phyloP scores from a whole-genome alignment of 306 rosid species.

The Prunus kanzakura region DNA sequence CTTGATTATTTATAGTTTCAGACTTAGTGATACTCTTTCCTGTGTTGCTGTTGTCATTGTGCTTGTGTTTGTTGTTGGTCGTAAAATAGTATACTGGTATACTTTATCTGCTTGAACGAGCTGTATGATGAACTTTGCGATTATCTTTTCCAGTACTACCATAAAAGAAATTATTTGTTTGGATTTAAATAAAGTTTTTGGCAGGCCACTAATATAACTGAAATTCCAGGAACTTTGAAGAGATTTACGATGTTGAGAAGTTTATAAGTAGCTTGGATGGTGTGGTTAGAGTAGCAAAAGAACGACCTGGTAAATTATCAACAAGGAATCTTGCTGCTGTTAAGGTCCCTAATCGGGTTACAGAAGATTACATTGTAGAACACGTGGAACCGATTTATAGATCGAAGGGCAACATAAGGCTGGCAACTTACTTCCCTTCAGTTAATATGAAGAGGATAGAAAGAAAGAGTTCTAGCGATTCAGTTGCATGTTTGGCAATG shows the following conservation, averaged over 20 bases:
- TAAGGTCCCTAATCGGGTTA: constrained; percentile 87
- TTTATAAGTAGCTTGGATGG: constrained; percentile 79
- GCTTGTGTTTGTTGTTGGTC: not conserved
- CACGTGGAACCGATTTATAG: constrained; percentile 76
- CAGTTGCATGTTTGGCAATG: constrained; percentile 89
- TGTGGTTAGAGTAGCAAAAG: constrained; percentile 70
- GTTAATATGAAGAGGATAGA: constrained; percentile 77
- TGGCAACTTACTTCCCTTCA: constrained; percentile 91
- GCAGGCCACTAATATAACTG: constrained; percentile 13
- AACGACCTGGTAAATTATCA: constrained; percentile 60
- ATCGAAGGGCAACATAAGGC: constrained; percentile 67
- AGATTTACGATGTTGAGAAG: constrained; percentile 67
- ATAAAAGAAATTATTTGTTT: not conserved
- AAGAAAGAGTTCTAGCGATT: constrained; percentile 48
- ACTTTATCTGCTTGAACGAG: not conserved
- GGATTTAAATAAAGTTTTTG: not conserved
- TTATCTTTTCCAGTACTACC: not conserved
- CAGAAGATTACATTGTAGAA: constrained; percentile 73
- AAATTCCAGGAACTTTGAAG: constrained; percentile 75
- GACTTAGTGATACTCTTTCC: not conserved
- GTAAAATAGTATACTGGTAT: not conserved
- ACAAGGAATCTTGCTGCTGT: constrained; percentile 69
- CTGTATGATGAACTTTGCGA: not conserved
- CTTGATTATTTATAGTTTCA: not conserved
- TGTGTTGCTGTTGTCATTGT: constrained; percentile 9